These are phyloP conservation scores for Cercophora sp. DNA, from an alignment of 495 filamentous ascomycete species.

Conservation along the genomic window DNA sequence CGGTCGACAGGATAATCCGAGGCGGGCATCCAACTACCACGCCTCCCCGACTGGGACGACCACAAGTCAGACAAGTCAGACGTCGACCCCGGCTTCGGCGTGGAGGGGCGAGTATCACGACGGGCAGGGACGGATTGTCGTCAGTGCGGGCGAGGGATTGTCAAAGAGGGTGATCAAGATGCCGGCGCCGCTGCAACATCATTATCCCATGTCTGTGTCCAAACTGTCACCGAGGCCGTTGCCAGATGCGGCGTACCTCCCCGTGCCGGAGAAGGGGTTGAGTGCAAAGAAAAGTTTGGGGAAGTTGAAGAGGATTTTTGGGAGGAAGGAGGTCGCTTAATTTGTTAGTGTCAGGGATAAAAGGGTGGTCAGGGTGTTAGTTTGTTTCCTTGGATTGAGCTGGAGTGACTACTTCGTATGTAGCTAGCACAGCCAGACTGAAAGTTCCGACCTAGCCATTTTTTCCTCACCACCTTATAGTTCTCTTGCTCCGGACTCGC, in stretches of 20 bases:
- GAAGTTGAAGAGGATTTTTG: constrained; percentile 1
- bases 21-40: background rate
- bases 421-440: no score
- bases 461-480: no score
- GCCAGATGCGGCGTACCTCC: constrained; percentile 3
- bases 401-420: no score
- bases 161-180: constrained; percentile 3
- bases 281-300: background rate
- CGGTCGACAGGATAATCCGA: no score
- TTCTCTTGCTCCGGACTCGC: no score
- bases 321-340: background rate
- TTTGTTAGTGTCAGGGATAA: no score
- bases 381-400: no score
- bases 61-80: background rate
- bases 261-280: background rate
- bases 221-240: background rate
- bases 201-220: background rate
- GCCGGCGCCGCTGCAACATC: background rate
- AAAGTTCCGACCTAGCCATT: no score
- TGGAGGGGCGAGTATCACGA: background rate
- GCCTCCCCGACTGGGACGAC: background rate
- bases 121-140: background rate
- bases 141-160: background rate
- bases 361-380: background rate
- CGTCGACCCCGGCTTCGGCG: background rate